These are phyloP conservation scores for Diaporthe longicolla DNA, from an alignment of 2,329 filamentous ascomycete species.

Conservation along the genomic window DNA sequence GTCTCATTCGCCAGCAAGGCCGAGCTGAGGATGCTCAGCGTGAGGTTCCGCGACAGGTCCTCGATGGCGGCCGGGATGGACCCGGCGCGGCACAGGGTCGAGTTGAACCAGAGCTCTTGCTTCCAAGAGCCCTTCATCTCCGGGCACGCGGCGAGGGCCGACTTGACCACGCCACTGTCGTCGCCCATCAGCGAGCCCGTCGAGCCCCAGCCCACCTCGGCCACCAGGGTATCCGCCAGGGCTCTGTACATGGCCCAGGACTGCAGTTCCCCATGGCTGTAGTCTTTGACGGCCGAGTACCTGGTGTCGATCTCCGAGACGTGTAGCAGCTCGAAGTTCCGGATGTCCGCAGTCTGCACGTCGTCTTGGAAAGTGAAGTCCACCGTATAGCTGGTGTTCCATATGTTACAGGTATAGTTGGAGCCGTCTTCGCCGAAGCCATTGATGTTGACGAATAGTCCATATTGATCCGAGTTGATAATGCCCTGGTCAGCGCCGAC, in stretches of 20 bases:
- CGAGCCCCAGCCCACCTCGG: neutral
- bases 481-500: neutral
- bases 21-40: conserved; percentile 6
- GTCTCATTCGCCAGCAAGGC: neutral
- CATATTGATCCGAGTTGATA: neutral
- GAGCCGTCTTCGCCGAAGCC: neutral
- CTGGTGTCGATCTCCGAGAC: neutral
- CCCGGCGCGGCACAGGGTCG: neutral
- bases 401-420: conserved; percentile 5
- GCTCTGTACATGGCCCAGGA: neutral
- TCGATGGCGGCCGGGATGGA: conserved; percentile 2
- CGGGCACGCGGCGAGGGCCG: neutral
- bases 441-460: neutral
- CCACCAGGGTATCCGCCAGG: neutral
- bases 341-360: neutral
- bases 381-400: conserved; percentile 13
- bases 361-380: neutral
- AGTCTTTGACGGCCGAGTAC: neutral
- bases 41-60: conserved; percentile 17
- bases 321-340: neutral
- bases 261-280: neutral
- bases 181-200: neutral
- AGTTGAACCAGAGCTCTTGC: neutral
- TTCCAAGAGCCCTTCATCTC: neutral
- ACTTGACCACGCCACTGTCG: neutral